These are phyloP conservation scores for Solanum neorickii DNA, from an alignment of 257 asterid species.

Conservation along the genomic window DNA sequence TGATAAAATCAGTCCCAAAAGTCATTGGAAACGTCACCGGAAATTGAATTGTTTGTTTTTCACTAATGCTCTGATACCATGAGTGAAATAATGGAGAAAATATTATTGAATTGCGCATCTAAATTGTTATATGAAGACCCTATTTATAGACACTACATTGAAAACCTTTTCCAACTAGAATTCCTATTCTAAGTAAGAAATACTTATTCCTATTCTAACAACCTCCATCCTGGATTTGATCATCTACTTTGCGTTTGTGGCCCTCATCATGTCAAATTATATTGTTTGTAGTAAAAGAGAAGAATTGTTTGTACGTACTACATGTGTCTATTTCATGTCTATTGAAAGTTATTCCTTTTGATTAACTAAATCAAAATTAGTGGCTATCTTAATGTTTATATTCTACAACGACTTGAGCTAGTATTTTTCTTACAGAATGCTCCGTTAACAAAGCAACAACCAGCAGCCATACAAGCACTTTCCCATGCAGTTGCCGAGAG, in stretches of 20 bases:
- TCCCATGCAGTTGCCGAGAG: constrained; percentile 95
- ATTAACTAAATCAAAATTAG: neutral
- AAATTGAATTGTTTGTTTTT: no score
- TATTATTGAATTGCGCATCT: no score
- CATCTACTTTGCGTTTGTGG: neutral
- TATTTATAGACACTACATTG: no score
- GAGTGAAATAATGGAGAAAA: no score
- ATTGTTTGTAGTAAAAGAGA: neutral
- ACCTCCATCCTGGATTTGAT: neutral
- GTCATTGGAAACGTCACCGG: no score
- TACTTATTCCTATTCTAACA: no score
- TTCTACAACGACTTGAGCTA: neutral
- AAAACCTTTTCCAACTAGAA: no score
- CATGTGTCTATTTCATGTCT: neutral
- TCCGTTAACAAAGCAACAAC: constrained; percentile 93
- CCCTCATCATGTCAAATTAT: neutral
- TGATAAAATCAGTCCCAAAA: no score
- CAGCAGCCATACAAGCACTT: constrained; percentile 77
- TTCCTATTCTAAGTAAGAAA: no score
- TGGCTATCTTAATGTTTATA: neutral
- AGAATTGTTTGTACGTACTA: neutral
- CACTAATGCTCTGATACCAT: no score
- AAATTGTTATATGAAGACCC: no score
- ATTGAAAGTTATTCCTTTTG: neutral
- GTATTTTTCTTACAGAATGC: constrained; percentile 40